Base-by-base conservation (phyloP, 441 rosid species). In the Croton setiger region DNA sequence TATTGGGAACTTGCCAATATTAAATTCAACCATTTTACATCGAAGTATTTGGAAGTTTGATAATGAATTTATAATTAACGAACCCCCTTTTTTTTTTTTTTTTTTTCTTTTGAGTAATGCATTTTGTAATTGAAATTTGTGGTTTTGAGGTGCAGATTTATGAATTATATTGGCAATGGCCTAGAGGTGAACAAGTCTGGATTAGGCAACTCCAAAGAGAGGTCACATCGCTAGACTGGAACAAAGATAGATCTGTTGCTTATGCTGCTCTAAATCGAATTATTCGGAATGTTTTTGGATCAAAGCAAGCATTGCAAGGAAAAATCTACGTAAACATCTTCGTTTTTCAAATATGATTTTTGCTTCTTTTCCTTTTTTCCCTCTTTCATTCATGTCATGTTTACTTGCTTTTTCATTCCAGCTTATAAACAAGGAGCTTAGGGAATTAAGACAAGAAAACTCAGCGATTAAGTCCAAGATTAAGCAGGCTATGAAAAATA, bases 191-290 rank as follows among this genome's bases (percentile, higher is more conserved):
- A 49, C 54, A 17, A 49, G 54, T 49, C n/a, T 51, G 55, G 55
- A 51, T 51, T 51, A 51, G 1, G 55, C 55, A 65, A 37, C 2
- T 52, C 10, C 7, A 14, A 0, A 13, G 60, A 62, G 74, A 66
- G 63, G 43, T 71, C 9, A 27, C 36, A 9, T 20, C 48, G 20
- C 56, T 75, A 0, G 5, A 77, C 54, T 12, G 18, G 43, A 60
- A 41, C 15, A 60, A n/a, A 37, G 72, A 75, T 55, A 66, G 68
- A 63, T 74, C 71, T 47, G 11, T 77, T 63, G 68, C 55, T 5
- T 73, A 58, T 63, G 79, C 81, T 55, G 60, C 71, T 47, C 47
- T 55, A 7, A 44, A 68, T 43, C 78, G 78, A 62, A 77, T 53
- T 72, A 57, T n/a, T 54, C 71, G 81, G 80, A 63, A 69, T 15